Conservation (phyloP, 2,329 filamentous ascomycete genomes). For the Phialophora tarda region DNA sequence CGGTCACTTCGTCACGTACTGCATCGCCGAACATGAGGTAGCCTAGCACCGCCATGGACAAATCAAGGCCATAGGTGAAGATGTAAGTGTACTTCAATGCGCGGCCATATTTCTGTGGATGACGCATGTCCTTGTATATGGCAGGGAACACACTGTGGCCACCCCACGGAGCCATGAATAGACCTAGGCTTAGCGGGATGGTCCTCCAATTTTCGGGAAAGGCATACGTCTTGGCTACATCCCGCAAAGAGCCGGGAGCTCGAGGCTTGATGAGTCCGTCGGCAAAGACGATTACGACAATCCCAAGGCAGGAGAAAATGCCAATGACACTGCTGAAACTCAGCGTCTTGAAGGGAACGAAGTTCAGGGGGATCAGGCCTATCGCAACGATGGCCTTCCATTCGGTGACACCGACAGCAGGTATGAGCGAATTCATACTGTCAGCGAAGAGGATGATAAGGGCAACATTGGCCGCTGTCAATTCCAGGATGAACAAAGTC, state of each 20-base stretch:
- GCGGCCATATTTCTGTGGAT: constrained; percentile 79
- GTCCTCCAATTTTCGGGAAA: constrained; percentile 87
- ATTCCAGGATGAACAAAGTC: constrained; percentile 83
- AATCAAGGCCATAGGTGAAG: constrained; percentile 85
- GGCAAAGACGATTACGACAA: constrained; percentile 80
- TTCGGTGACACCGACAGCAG: constrained; percentile 67
- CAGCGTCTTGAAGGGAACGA: constrained; percentile 79
- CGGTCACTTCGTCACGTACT: constrained; percentile 87
- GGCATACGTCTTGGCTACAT: constrained; percentile 79
- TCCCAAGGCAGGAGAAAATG: constrained; percentile 87
- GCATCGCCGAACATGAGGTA: constrained; percentile 92
- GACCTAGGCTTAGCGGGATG: constrained; percentile 83
- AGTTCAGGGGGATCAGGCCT: constrained; percentile 79
- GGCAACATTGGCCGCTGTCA: constrained; percentile 86
- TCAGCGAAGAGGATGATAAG: constrained; percentile 92
- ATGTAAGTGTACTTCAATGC: constrained; percentile 80
- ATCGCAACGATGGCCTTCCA: constrained; percentile 89
- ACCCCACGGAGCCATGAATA: constrained; percentile 83
- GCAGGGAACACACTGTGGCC: constrained; percentile 82
- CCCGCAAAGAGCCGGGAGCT: constrained; percentile 78
- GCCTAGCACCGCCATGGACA: constrained; percentile 79
- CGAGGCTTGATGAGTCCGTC: constrained; percentile 86
- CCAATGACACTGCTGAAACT: constrained; percentile 91
- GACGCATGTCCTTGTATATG: constrained; percentile 76
- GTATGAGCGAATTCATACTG: constrained; percentile 78